Evolutionary conservation across 495 filamentous ascomycete genomes (phyloP).

Genomic region (Penicillium longicatenatum): DNA sequence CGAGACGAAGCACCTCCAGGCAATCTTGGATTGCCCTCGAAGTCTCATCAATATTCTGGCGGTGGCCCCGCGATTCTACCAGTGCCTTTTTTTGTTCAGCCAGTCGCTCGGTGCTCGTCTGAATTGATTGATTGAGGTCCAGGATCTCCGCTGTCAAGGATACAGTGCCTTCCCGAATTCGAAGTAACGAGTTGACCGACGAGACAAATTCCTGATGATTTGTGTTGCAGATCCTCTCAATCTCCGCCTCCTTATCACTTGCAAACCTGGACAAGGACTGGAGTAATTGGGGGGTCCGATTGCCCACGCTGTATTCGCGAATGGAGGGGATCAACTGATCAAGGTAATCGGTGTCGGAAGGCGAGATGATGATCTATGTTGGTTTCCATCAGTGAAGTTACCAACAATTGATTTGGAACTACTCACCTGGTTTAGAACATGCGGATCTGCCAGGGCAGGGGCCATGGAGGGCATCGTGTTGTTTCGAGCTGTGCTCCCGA

Average conservation of each 20-base stretch:
- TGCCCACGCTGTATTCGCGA: conserved; percentile 80
- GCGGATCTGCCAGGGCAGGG: conserved; percentile 35
- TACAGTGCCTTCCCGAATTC: conserved; percentile 85
- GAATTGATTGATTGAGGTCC: conserved; percentile 89
- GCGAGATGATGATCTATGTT: conserved; percentile 82
- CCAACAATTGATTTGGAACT: not conserved
- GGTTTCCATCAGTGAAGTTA: not conserved
- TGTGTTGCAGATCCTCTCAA: conserved; percentile 90
- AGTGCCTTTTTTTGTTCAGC: conserved; percentile 92
- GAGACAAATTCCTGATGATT: conserved; percentile 96
- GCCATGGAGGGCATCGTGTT: conserved; percentile 34
- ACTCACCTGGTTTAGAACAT: conserved; percentile 47
- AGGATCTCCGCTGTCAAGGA: conserved; percentile 88
- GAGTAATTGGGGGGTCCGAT: conserved; percentile 70
- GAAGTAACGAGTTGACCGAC: conserved; percentile 89
- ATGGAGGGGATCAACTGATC: conserved; percentile 93
- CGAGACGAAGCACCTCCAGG: conserved; percentile 84
- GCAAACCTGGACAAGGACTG: conserved; percentile 79
- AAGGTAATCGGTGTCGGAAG: conserved; percentile 90
- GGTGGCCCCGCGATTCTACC: conserved; percentile 85
- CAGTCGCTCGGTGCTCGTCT: conserved; percentile 90
- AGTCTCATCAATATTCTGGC: conserved; percentile 97
- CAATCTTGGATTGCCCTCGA: conserved; percentile 86
- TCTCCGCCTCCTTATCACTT: conserved; percentile 82
- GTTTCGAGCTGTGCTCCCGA: not conserved